Conservation (phyloP, 1,284 basidiomycete species). For the Ceratobasidium sp. region DNA sequence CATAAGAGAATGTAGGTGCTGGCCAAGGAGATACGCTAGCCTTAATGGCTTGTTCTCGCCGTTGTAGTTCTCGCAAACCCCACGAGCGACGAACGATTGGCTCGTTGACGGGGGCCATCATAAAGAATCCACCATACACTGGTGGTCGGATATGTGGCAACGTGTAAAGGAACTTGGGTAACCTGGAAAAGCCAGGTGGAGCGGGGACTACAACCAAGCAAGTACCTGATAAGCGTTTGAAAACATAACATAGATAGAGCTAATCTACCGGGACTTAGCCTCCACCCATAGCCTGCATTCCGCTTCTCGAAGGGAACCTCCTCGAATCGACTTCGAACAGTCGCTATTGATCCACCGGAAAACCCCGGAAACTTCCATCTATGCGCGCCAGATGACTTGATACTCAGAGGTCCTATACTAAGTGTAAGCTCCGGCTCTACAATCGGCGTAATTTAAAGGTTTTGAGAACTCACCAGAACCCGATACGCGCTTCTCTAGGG, state of each 20-base stretch:
- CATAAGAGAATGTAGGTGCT: conserved; percentile 70
- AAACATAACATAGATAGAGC: conserved; percentile 25
- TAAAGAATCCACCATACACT: conserved; percentile 70
- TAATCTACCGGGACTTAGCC: conserved; percentile 70
- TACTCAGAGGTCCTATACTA: conserved; percentile 51
- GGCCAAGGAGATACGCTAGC: not conserved
- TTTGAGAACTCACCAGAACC: conserved; percentile 52
- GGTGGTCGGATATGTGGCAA: conserved; percentile 63
- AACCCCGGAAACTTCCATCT: conserved; percentile 64
- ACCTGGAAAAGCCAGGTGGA: conserved; percentile 60
- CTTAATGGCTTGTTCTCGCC: not conserved
- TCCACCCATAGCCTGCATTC: conserved; percentile 62
- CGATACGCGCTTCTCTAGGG: conserved; percentile 61
- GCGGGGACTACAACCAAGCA: conserved; percentile 12
- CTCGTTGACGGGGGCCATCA: conserved; percentile 75
- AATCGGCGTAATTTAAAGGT: conserved; percentile 39
- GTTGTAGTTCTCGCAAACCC: conserved; percentile 67
- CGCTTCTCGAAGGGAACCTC: conserved; percentile 64
- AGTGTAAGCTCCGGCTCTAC: no score
- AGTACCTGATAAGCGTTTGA: not conserved
- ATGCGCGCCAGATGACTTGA: conserved; percentile 65
- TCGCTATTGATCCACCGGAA: conserved; percentile 79
- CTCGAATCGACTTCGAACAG: conserved; percentile 65
- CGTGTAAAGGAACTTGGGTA: conserved; percentile 63
- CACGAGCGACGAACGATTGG: conserved; percentile 85